A percentile compares a stretch with the other conserved stretches of the same genome.
These are phyloP conservation scores for Penicillium verhagenii DNA, from an alignment of 495 filamentous ascomycete species.

Conservation along the genomic window DNA sequence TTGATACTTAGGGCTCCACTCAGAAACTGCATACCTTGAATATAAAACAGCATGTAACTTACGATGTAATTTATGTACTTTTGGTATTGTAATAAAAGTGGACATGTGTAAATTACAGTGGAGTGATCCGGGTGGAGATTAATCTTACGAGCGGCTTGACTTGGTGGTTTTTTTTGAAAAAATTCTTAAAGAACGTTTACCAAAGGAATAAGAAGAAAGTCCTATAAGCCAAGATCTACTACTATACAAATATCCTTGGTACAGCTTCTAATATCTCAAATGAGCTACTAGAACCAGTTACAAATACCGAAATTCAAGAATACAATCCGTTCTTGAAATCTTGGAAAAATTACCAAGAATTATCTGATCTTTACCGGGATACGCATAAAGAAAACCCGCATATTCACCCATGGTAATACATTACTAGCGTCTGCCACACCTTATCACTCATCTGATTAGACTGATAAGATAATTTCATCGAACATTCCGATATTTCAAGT, in stretches of 20 bases:
- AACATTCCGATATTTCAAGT: background rate
- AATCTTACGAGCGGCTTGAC: background rate
- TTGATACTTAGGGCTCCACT: background rate
- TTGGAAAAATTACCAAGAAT: background rate
- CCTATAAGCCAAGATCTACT: too few species aligned
- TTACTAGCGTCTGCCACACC: slow-evolving; percentile 1
- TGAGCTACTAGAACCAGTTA: too few species aligned
- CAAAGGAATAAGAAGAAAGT: too few species aligned
- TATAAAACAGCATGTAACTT: background rate
- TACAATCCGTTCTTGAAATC: too few species aligned
- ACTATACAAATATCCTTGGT: too few species aligned
- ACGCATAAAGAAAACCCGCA: background rate
- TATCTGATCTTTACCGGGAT: background rate
- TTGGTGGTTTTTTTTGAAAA: too few species aligned
- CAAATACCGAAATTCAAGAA: too few species aligned
- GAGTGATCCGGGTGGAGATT: background rate
- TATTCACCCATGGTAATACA: background rate
- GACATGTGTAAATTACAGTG: background rate
- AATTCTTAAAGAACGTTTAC: too few species aligned
- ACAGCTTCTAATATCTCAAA: too few species aligned
- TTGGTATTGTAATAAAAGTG: background rate
- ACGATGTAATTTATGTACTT: background rate
- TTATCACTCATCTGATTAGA: slow-evolving; percentile 3
- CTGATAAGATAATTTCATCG: background rate
- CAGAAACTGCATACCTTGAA: background rate